These are phyloP conservation scores for Fusarium agapanthi DNA, from an alignment of 2,329 filamentous ascomycete genomes.

Conservation along the genomic window DNA sequence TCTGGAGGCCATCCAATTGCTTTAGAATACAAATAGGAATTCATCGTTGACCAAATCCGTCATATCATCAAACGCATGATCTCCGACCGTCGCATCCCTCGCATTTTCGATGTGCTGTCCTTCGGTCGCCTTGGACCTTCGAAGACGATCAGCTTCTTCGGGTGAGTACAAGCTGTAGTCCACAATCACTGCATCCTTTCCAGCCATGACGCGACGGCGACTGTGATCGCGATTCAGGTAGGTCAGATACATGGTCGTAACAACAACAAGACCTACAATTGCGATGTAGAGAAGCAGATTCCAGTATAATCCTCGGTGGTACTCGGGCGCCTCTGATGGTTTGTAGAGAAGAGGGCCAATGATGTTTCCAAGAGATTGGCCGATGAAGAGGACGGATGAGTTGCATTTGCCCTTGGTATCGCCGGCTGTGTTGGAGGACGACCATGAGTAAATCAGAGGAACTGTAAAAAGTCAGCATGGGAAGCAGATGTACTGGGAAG, in stretches of 20 bases:
- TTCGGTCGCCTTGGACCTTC: slow-evolving; percentile 1
- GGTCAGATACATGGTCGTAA: slow-evolving; percentile 42
- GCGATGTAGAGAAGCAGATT: slow-evolving; percentile 67
- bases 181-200: slow-evolving; percentile 63
- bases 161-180: slow-evolving; percentile 49
- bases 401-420: slow-evolving; percentile 74
- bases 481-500: accelerated
- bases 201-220: slow-evolving; percentile 59
- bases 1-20: accelerated
- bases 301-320: slow-evolving; percentile 59
- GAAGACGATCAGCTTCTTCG: slow-evolving; percentile 52
- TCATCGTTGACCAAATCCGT: slow-evolving; percentile 37
- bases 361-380: slow-evolving; percentile 70
- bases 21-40: slow-evolving; percentile 30
- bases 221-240: slow-evolving; percentile 64
- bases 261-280: slow-evolving; percentile 55
- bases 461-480: slow-evolving; percentile 38
- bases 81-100: slow-evolving; percentile 2
- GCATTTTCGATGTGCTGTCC: not conserved
- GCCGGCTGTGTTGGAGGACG: slow-evolving; percentile 67
- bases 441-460: slow-evolving; percentile 66
- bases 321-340: slow-evolving; percentile 46
- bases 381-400: slow-evolving; percentile 68
- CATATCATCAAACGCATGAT: slow-evolving; percentile 24
- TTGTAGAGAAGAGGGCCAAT: slow-evolving; percentile 55